Percentiles rank a stretch among this genome's conserved stretches.
Evolutionary conservation across 495 filamentous ascomycete genomes (phyloP).

Genomic region (Penicillium herquei): DNA sequence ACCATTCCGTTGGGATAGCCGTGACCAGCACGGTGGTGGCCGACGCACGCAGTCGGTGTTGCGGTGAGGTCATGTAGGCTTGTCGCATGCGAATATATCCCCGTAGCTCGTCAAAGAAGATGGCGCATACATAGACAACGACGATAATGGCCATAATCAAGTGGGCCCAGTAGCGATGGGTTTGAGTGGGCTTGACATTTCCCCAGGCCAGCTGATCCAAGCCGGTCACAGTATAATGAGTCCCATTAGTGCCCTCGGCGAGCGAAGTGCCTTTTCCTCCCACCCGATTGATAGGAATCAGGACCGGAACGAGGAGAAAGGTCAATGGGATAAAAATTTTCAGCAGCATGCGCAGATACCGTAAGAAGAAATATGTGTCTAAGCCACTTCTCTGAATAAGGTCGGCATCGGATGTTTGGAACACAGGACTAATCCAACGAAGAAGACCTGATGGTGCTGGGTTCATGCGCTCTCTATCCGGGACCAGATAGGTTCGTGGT

Average conservation of each 20-base stretch:
- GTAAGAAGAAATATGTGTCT: slow-evolving; percentile 96
- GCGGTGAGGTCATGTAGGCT: slow-evolving; percentile 90
- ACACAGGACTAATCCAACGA: slow-evolving; percentile 66
- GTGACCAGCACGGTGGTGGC: slow-evolving; percentile 93
- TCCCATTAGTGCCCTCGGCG: slow-evolving; percentile 38
- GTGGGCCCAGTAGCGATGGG: slow-evolving; percentile 87
- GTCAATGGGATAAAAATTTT: slow-evolving; percentile 87
- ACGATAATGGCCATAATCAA: slow-evolving; percentile 74
- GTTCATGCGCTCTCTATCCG: slow-evolving; percentile 77
- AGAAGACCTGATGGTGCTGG: slow-evolving; percentile 67
- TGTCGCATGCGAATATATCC: slow-evolving; percentile 92
- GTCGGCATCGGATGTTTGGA: slow-evolving; percentile 75
- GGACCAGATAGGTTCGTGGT: slow-evolving; percentile 88
- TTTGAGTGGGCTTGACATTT: slow-evolving; percentile 70
- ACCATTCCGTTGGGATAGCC: slow-evolving; percentile 85
- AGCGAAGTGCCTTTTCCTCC: slow-evolving; percentile 61
- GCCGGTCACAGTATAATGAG: slow-evolving; percentile 57
- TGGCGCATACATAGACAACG: slow-evolving; percentile 78
- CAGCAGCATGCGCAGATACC: slow-evolving; percentile 89
- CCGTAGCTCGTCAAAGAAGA: slow-evolving; percentile 83
- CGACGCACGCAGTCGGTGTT: slow-evolving; percentile 89
- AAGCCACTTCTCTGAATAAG: slow-evolving; percentile 93
- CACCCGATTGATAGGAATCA: slow-evolving; percentile 79
- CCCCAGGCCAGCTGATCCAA: slow-evolving; percentile 84
- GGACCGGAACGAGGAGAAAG: slow-evolving; percentile 74